These are phyloP conservation scores for Huntiella savannae DNA, from an alignment of 2,329 filamentous ascomycete genomes.

Conservation along the genomic window DNA sequence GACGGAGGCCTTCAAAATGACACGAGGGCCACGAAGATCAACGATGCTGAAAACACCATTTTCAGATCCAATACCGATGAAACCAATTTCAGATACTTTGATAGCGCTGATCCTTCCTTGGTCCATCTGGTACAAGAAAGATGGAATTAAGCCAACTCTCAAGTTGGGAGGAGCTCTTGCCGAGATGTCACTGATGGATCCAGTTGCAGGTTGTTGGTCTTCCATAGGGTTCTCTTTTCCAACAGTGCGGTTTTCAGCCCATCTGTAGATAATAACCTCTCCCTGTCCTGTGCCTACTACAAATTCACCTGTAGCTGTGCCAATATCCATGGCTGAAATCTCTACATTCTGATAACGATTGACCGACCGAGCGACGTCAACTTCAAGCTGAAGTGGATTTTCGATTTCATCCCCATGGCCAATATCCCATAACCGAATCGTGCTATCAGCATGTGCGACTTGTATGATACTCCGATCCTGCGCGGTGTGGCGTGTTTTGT, in stretches of 20 bases:
- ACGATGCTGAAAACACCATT: slow-evolving; percentile 63
- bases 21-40: slow-evolving; percentile 67
- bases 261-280: slow-evolving; percentile 74
- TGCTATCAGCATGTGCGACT: slow-evolving; percentile 77
- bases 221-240: slow-evolving; percentile 40
- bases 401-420: slow-evolving; percentile 88
- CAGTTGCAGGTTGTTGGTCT: slow-evolving; percentile 34
- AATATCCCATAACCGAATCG: slow-evolving; percentile 79
- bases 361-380: slow-evolving; percentile 68
- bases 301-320: slow-evolving; percentile 64
- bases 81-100: slow-evolving; percentile 80
- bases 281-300: slow-evolving; percentile 63
- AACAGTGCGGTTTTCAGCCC: slow-evolving; percentile 60
- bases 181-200: slow-evolving; percentile 55
- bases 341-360: slow-evolving; percentile 61
- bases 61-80: slow-evolving; percentile 73
- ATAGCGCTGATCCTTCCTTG: slow-evolving; percentile 55
- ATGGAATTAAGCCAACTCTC: slow-evolving; percentile 64
- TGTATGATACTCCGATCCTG: slow-evolving; percentile 72
- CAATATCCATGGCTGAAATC: slow-evolving; percentile 62
- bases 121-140: slow-evolving; percentile 40
- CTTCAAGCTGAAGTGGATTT: slow-evolving; percentile 61
- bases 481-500: slow-evolving; percentile 52
- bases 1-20: slow-evolving; percentile 60
- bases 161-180: slow-evolving; percentile 51